phyloP scores from a whole-genome alignment of 2,329 filamentous ascomycete genomes.

The Exophiala phaeomuriformis region DNA sequence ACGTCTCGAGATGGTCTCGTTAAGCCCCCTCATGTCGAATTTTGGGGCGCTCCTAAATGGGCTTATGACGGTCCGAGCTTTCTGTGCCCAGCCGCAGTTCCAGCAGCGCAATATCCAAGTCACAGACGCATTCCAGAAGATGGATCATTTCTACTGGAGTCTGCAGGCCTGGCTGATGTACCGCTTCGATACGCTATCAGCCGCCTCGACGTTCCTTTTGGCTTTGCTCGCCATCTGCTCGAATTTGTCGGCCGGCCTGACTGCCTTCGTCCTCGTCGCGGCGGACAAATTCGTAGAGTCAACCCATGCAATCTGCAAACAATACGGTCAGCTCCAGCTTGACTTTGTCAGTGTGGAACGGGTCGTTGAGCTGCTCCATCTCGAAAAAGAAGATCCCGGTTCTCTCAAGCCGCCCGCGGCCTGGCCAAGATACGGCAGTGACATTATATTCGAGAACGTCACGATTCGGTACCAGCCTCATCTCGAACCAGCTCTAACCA shows the following conservation, averaged over 20 bases:
- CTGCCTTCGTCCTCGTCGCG: conserved; percentile 74
- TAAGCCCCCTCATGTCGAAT: conserved; percentile 84
- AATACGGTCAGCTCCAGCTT: conserved; percentile 81
- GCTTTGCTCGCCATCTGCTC: conserved; percentile 68
- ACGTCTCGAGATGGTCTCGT: conserved; percentile 79
- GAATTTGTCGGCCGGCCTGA: conserved; percentile 66
- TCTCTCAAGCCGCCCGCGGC: conserved; percentile 61
- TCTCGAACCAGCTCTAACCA: conserved; percentile 63
- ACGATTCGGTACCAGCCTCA: conserved; percentile 73
- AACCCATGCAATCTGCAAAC: conserved; percentile 67
- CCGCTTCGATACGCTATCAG: conserved; percentile 66
- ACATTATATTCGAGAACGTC: conserved; percentile 68
- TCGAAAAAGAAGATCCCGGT: conserved; percentile 67
- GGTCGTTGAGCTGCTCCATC: conserved; percentile 69
- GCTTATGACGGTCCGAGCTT: conserved; percentile 77
- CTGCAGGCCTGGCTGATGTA: conserved; percentile 78
- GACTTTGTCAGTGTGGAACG: conserved; percentile 87
- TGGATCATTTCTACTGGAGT: conserved; percentile 94
- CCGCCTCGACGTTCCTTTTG: conserved; percentile 64
- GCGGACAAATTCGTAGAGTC: conserved; percentile 57
- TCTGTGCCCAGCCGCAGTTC: conserved; percentile 69
- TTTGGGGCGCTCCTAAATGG: conserved; percentile 83
- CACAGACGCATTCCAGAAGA: conserved; percentile 83
- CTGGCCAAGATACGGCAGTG: conserved; percentile 67
- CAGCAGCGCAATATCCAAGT: conserved; percentile 71